Conservation (phyloP, 306 rosid species). For the Cicer cuneatum region DNA sequence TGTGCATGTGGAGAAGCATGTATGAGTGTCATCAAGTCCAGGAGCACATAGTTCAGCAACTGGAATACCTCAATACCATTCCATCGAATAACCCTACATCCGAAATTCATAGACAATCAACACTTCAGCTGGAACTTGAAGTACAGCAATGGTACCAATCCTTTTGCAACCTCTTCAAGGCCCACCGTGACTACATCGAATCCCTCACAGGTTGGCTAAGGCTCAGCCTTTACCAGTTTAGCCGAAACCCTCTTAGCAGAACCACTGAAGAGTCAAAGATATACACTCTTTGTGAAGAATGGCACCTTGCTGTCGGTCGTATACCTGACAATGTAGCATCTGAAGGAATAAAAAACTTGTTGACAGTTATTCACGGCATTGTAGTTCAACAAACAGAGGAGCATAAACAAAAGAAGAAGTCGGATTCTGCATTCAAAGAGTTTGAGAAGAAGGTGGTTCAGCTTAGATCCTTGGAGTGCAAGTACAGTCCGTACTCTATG, state of each 20-base stretch:
- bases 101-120: constrained; percentile 85
- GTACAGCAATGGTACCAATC: constrained; percentile 96
- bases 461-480: constrained; percentile 77
- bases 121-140: constrained; percentile 91
- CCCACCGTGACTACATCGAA: constrained; percentile 81
- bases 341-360: constrained; percentile 89
- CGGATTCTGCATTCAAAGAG: constrained; percentile 74
- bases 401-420: constrained; percentile 75
- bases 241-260: constrained; percentile 60
- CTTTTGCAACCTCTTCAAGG: constrained; percentile 79
- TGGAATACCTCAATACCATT: constrained; percentile 75
- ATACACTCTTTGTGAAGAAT: constrained; percentile 85
- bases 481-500: constrained; percentile 72
- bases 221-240: constrained; percentile 84
- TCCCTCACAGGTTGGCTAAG: constrained; percentile 95
- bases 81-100: constrained; percentile 86
- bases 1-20: constrained; percentile 99
- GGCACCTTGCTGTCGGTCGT: constrained; percentile 80
- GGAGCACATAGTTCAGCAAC: constrained; percentile 93
- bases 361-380: constrained; percentile 82
- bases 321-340: constrained; percentile 92
- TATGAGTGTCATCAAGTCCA: constrained; percentile 98
- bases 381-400: constrained; percentile 90
- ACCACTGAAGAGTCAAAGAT: constrained; percentile 73
- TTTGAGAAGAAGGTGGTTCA: constrained; percentile 77